These are phyloP conservation scores for Suillus subluteus DNA, from an alignment of 768 basidiomycete species.

Conservation along the genomic window DNA sequence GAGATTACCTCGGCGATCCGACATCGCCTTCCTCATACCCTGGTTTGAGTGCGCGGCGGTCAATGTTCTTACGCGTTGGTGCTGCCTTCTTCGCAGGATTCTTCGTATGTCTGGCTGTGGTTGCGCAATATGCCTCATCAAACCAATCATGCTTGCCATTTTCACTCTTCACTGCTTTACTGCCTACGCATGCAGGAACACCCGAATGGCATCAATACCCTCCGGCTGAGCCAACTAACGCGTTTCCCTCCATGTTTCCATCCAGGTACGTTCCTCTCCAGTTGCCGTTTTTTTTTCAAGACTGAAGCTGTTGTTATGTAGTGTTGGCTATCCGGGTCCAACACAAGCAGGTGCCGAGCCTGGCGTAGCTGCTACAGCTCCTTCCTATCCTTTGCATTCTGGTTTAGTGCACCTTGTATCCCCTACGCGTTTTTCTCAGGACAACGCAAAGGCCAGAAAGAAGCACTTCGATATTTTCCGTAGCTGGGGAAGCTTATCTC, in stretches of 20 bases:
- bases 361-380: slow-evolving; percentile 59
- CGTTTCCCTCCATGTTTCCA: slow-evolving; percentile 68
- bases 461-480: slow-evolving; percentile 64
- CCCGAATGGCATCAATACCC: slow-evolving; percentile 69
- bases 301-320: slow-evolving; percentile 18
- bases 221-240: slow-evolving; percentile 69
- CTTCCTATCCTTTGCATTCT: slow-evolving; percentile 71
- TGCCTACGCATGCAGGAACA: slow-evolving; percentile 54
- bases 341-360: slow-evolving; percentile 27
- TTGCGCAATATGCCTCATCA: slow-evolving; percentile 13
- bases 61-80: slow-evolving; percentile 10
- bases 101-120: slow-evolving; percentile 14
- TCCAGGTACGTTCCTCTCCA: slow-evolving; percentile 35
- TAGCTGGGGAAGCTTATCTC: slow-evolving; percentile 78
- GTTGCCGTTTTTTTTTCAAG: background rate
- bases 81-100: slow-evolving; percentile 19
- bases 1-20: background rate
- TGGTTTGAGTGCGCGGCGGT: background rate
- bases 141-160: slow-evolving; percentile 7
- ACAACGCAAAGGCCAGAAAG: slow-evolving; percentile 26
- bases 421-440: slow-evolving; percentile 34
- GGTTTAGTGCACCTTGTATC: slow-evolving; percentile 55
- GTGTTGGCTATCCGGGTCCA: slow-evolving; percentile 34
- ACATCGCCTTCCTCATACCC: background rate
- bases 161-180: slow-evolving; percentile 4